A percentile compares a stretch with the other conserved stretches of the same genome.
phyloP scores from a whole-genome alignment of 108 stramenopile genomes.

The Nannochloropsis salina region DNA sequence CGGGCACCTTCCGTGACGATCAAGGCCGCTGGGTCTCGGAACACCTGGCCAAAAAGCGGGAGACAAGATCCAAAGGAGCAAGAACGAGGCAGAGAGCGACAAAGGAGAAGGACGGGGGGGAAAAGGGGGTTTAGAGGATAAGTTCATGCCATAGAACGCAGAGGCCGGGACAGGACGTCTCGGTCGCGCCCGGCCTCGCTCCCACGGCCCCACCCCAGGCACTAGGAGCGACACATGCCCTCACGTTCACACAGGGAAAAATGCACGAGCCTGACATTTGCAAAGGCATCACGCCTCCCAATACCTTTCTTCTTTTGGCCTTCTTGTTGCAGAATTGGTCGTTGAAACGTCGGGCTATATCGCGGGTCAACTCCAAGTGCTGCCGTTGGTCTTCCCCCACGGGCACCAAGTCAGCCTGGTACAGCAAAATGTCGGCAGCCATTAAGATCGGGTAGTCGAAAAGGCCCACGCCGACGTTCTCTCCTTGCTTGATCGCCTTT shows the following conservation, averaged over 20 bases:
- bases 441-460: conserved; percentile 95
- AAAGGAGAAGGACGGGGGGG: background rate
- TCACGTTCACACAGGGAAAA: background rate
- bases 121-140: background rate
- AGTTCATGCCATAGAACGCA: background rate
- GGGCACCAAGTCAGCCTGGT: conserved; percentile 91
- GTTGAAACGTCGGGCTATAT: conserved; percentile 90
- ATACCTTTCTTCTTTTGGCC: conserved; percentile 24
- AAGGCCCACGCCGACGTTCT: conserved; percentile 73
- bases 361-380: conserved; percentile 96
- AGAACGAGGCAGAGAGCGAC: background rate
- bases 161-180: no score
- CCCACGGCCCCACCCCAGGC: background rate
- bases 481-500: conserved; percentile 78
- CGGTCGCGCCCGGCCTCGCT: background rate
- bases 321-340: conserved; percentile 81
- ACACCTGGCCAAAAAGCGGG: conserved; percentile 42
- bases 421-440: conserved; percentile 98
- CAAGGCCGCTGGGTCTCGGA: conserved; percentile 85
- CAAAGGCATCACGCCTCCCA: background rate
- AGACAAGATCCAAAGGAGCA: background rate
- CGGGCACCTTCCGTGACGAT: conserved; percentile 92
- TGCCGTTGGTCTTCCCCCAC: conserved; percentile 98
- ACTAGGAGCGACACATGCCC: background rate
- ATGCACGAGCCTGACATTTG: background rate